Conservation (phyloP, 2,329 filamentous ascomycete species). For the Metarhizium robertsii region DNA sequence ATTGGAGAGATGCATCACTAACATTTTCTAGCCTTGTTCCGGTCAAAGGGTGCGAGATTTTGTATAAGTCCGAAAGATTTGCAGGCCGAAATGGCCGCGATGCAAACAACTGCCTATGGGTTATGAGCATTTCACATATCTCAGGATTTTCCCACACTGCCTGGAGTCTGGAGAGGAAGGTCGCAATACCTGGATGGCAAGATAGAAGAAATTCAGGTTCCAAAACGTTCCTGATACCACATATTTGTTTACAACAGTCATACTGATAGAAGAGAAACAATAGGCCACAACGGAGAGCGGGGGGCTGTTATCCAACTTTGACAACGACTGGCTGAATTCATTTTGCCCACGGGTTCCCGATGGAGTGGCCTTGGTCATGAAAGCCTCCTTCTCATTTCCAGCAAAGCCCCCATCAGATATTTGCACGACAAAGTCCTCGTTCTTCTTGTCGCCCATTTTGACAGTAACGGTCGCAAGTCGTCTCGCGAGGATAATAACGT, state of each 20-base stretch:
- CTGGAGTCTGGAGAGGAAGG: background rate
- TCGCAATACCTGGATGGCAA: conserved; percentile 73
- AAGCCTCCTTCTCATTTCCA: conserved; percentile 42
- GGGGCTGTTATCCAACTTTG: conserved; percentile 63
- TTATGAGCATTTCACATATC: conserved; percentile 7
- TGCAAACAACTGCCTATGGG: conserved; percentile 75
- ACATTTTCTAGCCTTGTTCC: conserved; percentile 90
- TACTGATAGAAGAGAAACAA: conserved; percentile 92
- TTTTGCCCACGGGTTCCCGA: conserved; percentile 4
- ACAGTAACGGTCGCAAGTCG: background rate
- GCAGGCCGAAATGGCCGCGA: conserved; percentile 71
- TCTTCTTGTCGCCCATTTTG: conserved; percentile 80
- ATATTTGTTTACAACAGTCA: conserved; percentile 99
- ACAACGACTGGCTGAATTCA: conserved; percentile 15
- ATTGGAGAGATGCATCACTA: conserved; percentile 20
- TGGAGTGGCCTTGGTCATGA: conserved; percentile 25
- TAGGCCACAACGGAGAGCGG: conserved; percentile 77
- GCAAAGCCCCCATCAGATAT: conserved; percentile 50
- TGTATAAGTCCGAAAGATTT: conserved; percentile 76
- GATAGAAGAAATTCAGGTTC: conserved; percentile 94
- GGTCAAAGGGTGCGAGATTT: conserved; percentile 72
- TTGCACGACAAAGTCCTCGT: conserved; percentile 67
- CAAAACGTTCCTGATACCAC: conserved; percentile 84
- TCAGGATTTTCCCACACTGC: background rate
- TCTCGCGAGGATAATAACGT: background rate